Percentiles rank a stretch among this genome's conserved stretches.
These are phyloP conservation scores for Pichia sp. DNA, from an alignment of 1,139 yeast genomes.

Conservation along the genomic window DNA sequence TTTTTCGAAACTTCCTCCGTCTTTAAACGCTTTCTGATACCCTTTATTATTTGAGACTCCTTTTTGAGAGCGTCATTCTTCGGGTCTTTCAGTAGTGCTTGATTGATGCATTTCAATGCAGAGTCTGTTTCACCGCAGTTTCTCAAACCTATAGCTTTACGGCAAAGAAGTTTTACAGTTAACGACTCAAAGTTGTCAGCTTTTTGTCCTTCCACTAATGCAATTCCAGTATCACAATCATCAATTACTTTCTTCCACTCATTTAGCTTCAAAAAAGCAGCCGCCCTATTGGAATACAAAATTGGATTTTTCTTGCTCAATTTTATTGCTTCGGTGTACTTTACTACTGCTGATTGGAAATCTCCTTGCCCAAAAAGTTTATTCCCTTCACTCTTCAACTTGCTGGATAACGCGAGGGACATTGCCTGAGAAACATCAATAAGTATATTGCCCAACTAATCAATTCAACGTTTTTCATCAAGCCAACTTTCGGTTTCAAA, in stretches of 20 bases:
- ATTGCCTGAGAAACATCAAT: not conserved
- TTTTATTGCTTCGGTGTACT: constrained; percentile 64
- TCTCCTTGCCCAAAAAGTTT: constrained; percentile 54
- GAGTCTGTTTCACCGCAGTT: not conserved
- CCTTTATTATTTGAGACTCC: constrained; percentile 25
- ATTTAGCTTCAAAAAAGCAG: constrained; percentile 57
- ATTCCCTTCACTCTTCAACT: constrained; percentile 54
- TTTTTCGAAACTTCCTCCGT: not conserved
- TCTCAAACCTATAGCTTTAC: constrained; percentile 44
- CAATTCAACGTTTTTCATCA: too few species aligned
- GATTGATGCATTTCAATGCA: not conserved
- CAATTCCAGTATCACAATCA: constrained; percentile 60
- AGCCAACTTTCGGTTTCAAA: too few species aligned
- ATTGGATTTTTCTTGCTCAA: constrained; percentile 56
- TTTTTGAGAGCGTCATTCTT: not conserved
- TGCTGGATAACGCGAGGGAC: constrained; percentile 1
- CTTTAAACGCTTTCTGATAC: not conserved
- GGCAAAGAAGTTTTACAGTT: constrained; percentile 50
- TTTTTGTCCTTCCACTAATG: constrained; percentile 32
- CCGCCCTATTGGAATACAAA: constrained; percentile 75
- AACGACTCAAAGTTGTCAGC: constrained; percentile 24
- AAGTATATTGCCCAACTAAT: not conserved
- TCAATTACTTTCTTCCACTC: constrained; percentile 54
- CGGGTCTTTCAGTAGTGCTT: not conserved
- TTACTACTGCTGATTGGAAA: constrained; percentile 53